Evolutionary conservation across 768 basidiomycete genomes (phyloP), one percentile per base, ranked within the genome.

Genomic region (Krasilnikovozyma curviuscula): DNA sequence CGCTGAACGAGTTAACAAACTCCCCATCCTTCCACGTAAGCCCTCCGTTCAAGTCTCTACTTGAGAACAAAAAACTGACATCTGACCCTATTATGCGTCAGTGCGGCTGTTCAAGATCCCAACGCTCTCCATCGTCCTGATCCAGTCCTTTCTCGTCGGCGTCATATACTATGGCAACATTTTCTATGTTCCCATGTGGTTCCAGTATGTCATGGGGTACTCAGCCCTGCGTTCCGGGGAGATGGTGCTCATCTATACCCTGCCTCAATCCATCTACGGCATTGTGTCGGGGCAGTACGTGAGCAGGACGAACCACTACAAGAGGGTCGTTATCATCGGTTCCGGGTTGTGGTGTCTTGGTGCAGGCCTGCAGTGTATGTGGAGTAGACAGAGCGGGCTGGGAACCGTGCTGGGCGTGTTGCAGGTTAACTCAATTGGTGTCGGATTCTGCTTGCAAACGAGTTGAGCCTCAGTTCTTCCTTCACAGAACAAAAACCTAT

Each of bases 81-180:
- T 28, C 7, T 18, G 34, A 35, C 46, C 27, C 52, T 23, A n/a
- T 21, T 10, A 31, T 14, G n/a, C 18, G 13, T 13, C 42, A 50
- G 52, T 55, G 24, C 34, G 48, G 18, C 46, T 57, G 21, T 62
- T 59, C 48, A 49, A 44, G 37, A 52, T 51, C 27, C 48, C 49
- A 14, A 62, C 58, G 16, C 42, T 53, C 3, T 37, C 53, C 5
- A 32, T 57, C 9, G 47, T 61, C 16, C 53, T 59, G 31, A 28
- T 46, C 7, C 61, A 62, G 37, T 54, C 53, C n/a, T 62, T 56
- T 40, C 50, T 59, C 46, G 56, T 62, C 30, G 61, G 61, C 16
- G 51, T 56, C 33, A 46, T 53, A 29, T 62, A 59, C 54, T 62
- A 58, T 40, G 59, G 59, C n/a, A 61, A 61, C 39, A 56, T 58